Percentiles rank a stretch among this genome's conserved stretches.
These are phyloP conservation scores for Suillus plorans DNA, from an alignment of 768 basidiomycete genomes.

Conservation along the genomic window DNA sequence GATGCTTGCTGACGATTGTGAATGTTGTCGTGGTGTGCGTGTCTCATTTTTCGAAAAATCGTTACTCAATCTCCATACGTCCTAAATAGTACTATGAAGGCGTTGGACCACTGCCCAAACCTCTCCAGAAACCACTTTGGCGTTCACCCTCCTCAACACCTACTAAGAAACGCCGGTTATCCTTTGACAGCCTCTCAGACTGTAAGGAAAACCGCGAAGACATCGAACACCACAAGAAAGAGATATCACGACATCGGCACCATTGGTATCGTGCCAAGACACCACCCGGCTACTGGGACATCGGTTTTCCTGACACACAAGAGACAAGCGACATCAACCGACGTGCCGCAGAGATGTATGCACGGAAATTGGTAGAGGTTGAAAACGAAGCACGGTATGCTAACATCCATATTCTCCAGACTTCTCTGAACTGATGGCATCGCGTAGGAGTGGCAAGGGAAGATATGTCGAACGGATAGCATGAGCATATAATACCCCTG, in stretches of 20 bases:
- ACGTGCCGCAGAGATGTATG: constrained; percentile 70
- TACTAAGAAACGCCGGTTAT: constrained; percentile 19
- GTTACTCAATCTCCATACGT: background rate
- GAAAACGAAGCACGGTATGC: constrained; percentile 59
- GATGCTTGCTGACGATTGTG: constrained; percentile 79
- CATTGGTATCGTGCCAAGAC: constrained; percentile 71
- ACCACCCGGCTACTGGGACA: constrained; percentile 88
- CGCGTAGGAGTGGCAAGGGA: constrained; percentile 20
- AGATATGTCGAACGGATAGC: constrained; percentile 27
- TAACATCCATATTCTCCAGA: constrained; percentile 2
- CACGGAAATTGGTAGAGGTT: constrained; percentile 57
- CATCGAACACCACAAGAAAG: constrained; percentile 57
- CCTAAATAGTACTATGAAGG: constrained; percentile 73
- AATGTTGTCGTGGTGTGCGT: constrained; percentile 75
- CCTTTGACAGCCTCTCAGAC: constrained; percentile 10
- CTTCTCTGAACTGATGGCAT: constrained; percentile 1
- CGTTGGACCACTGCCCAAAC: constrained; percentile 67
- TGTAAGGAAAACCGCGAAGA: constrained; percentile 34
- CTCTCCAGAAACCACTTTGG: constrained; percentile 73
- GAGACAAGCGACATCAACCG: constrained; percentile 75
- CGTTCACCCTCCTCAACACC: constrained; percentile 50
- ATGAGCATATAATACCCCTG: constrained; percentile 10
- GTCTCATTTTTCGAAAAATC: background rate
- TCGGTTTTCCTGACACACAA: constrained; percentile 88
- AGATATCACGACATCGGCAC: constrained; percentile 70